A percentile compares a stretch with the other conserved stretches of the same genome.
Evolutionary conservation across 805 yeast species (phyloP).

Genomic region (Diddensiella santjacobensis): DNA sequence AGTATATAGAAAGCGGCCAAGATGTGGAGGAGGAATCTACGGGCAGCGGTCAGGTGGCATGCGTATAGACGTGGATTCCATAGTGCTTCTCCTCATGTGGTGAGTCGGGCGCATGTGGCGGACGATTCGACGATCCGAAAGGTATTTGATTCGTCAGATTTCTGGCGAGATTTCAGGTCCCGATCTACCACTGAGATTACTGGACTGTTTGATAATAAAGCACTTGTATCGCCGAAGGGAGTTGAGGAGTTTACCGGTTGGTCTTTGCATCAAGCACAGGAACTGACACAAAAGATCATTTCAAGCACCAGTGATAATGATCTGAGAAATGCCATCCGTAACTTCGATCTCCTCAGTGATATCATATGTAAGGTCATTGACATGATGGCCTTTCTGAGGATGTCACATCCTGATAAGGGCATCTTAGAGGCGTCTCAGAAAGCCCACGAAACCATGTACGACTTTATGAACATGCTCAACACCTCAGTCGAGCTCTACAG

Average conservation of each 20-base stretch:
- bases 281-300: conserved; percentile 55
- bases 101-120: background rate
- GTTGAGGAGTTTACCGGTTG: conserved; percentile 59
- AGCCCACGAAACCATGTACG: conserved; percentile 84
- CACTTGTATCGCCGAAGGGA: conserved; percentile 66
- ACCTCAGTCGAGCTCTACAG: conserved; percentile 71
- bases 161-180: conserved; percentile 11
- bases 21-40: background rate
- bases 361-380: conserved; percentile 89
- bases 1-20: too few species aligned
- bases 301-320: conserved; percentile 43
- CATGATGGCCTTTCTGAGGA: conserved; percentile 85
- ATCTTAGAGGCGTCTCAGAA: conserved; percentile 80
- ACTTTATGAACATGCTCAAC: conserved; percentile 88
- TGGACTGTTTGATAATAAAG: conserved; percentile 76
- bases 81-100: background rate
- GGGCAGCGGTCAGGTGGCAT: background rate
- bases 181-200: conserved; percentile 24
- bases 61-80: background rate
- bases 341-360: conserved; percentile 82
- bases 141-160: conserved; percentile 11
- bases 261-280: conserved; percentile 63
- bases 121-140: conserved; percentile 13
- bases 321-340: conserved; percentile 49
- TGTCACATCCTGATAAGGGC: conserved; percentile 71